These are phyloP conservation scores for Penicillium mononematosum DNA, from an alignment of 495 filamentous ascomycete genomes.

Conservation along the genomic window DNA sequence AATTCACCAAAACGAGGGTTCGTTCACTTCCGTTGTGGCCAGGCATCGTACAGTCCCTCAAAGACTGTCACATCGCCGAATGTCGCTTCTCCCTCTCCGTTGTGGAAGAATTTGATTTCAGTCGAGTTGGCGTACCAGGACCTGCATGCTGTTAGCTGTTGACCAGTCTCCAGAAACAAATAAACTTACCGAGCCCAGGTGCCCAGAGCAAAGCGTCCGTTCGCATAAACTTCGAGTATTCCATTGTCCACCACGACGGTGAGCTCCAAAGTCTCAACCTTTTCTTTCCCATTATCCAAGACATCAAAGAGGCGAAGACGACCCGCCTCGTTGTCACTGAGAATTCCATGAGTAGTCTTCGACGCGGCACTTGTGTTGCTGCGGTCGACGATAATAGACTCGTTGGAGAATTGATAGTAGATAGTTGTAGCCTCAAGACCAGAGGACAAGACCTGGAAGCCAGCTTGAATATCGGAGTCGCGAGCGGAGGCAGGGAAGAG, in stretches of 20 bases:
- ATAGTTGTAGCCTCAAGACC: conserved; percentile 18
- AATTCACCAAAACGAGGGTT: background rate
- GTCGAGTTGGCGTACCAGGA: conserved; percentile 29
- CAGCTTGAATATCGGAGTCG: conserved; percentile 15
- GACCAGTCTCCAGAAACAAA: background rate
- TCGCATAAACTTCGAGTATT: conserved; percentile 26
- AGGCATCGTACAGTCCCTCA: conserved; percentile 26
- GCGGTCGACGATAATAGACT: conserved; percentile 25
- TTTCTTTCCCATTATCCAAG: conserved; percentile 1
- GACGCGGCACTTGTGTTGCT: conserved; percentile 24
- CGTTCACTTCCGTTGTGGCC: conserved; percentile 16
- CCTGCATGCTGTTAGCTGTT: conserved; percentile 10
- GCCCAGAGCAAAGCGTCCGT: conserved; percentile 22
- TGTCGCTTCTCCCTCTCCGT: conserved; percentile 16
- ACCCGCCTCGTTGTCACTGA: conserved; percentile 15
- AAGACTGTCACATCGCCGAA: conserved; percentile 18
- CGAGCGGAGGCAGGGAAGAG: conserved; percentile 18
- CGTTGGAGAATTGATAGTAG: conserved; percentile 29
- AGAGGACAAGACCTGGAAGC: conserved; percentile 23
- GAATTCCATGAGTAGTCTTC: conserved; percentile 19
- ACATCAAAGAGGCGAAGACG: conserved; percentile 23
- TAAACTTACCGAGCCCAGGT: conserved; percentile 23
- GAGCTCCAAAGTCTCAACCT: conserved; percentile 21
- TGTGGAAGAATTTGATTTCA: conserved; percentile 24
- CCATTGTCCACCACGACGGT: conserved; percentile 23